phyloP scores from a whole-genome alignment of 345 rosid genomes.

The Mercurialis annua region DNA sequence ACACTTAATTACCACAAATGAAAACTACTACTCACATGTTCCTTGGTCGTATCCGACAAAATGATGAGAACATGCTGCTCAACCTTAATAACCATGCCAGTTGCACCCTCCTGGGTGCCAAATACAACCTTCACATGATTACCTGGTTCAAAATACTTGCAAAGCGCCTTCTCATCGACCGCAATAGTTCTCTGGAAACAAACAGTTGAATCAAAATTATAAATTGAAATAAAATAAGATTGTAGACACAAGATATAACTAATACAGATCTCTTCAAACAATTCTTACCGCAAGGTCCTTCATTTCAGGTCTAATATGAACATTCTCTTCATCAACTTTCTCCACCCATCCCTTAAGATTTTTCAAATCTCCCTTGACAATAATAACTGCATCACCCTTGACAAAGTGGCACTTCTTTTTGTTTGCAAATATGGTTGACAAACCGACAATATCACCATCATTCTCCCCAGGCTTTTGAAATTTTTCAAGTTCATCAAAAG shows the following conservation, averaged over 20 bases:
- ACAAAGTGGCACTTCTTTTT: slow-evolving; percentile 96
- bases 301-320: slow-evolving; percentile 80
- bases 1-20: background rate
- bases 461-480: slow-evolving; percentile 72
- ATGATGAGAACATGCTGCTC: slow-evolving; percentile 91
- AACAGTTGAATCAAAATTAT: slow-evolving; percentile 7
- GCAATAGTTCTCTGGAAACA: slow-evolving; percentile 77
- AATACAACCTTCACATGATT: slow-evolving; percentile 95
- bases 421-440: slow-evolving; percentile 82
- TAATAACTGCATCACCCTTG: slow-evolving; percentile 96
- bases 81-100: slow-evolving; percentile 98
- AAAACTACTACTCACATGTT: slow-evolving; percentile 56
- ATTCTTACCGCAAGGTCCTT: slow-evolving; percentile 88
- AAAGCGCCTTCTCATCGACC: slow-evolving; percentile 76
- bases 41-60: slow-evolving; percentile 88
- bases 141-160: slow-evolving; percentile 96
- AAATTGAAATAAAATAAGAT: too few relatives aligned
- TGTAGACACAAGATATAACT: background rate
- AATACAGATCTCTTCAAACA: slow-evolving; percentile 6
- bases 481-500: slow-evolving; percentile 96
- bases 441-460: slow-evolving; percentile 68
- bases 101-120: slow-evolving; percentile 89
- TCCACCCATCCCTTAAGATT: slow-evolving; percentile 97
- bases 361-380: slow-evolving; percentile 91
- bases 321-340: slow-evolving; percentile 97